Percentiles rank a stretch among this genome's conserved stretches.
Evolutionary conservation across 2,329 filamentous ascomycete species (phyloP).

Genomic region (Diaporthe sp.): DNA sequence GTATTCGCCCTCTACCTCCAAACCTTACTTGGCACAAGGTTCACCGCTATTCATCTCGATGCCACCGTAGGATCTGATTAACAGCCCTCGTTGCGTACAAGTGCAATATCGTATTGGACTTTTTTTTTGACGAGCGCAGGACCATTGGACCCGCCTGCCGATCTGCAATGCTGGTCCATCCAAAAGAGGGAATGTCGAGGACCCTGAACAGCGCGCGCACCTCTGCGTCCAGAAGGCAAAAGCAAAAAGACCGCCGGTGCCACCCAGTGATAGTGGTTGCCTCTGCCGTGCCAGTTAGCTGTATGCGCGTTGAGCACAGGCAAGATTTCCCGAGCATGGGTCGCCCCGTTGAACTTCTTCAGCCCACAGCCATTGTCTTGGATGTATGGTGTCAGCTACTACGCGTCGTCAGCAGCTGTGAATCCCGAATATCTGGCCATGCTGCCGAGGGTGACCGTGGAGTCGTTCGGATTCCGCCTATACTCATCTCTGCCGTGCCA

Average conservation of each 20-base stretch:
- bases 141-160: conserved; percentile 20
- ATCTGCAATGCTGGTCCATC: conserved; percentile 23
- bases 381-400: background rate
- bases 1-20: conserved; percentile 7
- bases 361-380: conserved; percentile 8
- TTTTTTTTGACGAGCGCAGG: conserved; percentile 11
- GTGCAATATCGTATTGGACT: background rate
- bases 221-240: background rate
- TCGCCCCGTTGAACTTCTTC: background rate
- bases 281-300: background rate
- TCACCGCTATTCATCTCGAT: conserved; percentile 27
- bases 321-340: conserved; percentile 19
- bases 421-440: background rate
- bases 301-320: background rate
- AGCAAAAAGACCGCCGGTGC: background rate
- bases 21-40: conserved; percentile 24
- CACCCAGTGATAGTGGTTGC: background rate
- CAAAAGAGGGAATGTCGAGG: conserved; percentile 15
- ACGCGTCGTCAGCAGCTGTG: conserved; percentile 18
- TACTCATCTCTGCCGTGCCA: background rate
- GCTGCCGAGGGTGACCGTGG: background rate
- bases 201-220: conserved; percentile 3
- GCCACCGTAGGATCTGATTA: conserved; percentile 17
- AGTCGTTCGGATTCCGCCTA: background rate
- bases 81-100: conserved; percentile 4